phyloP scores from a whole-genome alignment of 352 stramenopile species.

The Sclerospora graminicola region DNA sequence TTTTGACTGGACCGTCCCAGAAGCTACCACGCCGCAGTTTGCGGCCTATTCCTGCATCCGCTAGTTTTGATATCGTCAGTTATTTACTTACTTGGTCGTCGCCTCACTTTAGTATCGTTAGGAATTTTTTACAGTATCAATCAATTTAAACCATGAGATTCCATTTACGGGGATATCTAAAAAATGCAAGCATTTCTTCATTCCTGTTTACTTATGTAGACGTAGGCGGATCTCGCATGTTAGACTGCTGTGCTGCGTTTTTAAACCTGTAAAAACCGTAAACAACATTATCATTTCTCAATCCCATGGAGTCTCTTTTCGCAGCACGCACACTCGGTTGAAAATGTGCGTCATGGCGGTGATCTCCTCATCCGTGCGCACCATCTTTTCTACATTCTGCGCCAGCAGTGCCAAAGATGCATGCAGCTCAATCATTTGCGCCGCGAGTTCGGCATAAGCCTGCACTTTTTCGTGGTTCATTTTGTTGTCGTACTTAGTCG shows the following conservation, averaged over 20 bases:
- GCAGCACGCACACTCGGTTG: slow-evolving; percentile 49
- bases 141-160: slow-evolving; percentile 6
- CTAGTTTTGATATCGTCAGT: slow-evolving; percentile 4
- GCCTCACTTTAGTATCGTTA: not conserved
- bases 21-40: slow-evolving; percentile 56
- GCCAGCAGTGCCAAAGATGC: slow-evolving; percentile 54
- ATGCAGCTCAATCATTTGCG: slow-evolving; percentile 69
- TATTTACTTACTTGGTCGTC: not conserved
- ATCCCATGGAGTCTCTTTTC: too few species aligned
- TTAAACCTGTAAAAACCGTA: slow-evolving; percentile 26
- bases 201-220: slow-evolving; percentile 4
- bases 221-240: slow-evolving; percentile 15
- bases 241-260: slow-evolving; percentile 30
- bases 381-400: slow-evolving; percentile 73
- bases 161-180: not conserved
- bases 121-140: slow-evolving; percentile 1
- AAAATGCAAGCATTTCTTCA: not conserved
- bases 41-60: slow-evolving; percentile 58
- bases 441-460: slow-evolving; percentile 54
- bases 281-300: not conserved
- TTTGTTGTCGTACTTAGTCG: slow-evolving; percentile 2
- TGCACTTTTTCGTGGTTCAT: slow-evolving; percentile 70
- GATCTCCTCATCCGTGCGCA: slow-evolving; percentile 50
- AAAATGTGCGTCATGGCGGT: slow-evolving; percentile 67
- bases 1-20: slow-evolving; percentile 40